phyloP scores from a whole-genome alignment of 2,329 filamentous ascomycete genomes.

The Talaromyces sp. region DNA sequence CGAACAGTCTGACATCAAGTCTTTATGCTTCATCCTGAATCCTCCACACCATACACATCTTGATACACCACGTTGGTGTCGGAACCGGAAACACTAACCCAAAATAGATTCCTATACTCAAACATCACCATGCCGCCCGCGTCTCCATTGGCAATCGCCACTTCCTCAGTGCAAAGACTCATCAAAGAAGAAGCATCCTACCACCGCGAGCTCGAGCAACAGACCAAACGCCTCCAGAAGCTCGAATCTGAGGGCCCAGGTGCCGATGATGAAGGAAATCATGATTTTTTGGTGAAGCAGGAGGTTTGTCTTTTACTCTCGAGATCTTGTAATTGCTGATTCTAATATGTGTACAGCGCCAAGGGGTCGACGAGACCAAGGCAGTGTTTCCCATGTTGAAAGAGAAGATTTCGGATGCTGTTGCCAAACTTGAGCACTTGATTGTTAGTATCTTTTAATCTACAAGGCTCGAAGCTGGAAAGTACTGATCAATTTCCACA shows the following conservation, averaged over 20 bases:
- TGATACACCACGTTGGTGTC: neutral
- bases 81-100: neutral
- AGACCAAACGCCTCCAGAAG: conserved; percentile 65
- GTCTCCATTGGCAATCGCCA: conserved; percentile 73
- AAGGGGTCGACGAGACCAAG: conserved; percentile 82
- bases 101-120: neutral
- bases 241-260: conserved; percentile 49
- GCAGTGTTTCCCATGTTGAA: conserved; percentile 72
- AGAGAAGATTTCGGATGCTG: conserved; percentile 66
- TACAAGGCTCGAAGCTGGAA: neutral
- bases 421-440: conserved; percentile 71
- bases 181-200: conserved; percentile 91
- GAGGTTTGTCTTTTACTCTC: conserved; percentile 59
- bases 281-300: conserved; percentile 75
- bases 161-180: conserved; percentile 73
- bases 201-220: conserved; percentile 75
- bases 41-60: neutral
- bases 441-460: conserved; percentile 57
- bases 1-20: conserved; percentile 8
- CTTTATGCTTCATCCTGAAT: neutral
- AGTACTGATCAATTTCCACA: conserved; percentile 19
- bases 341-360: conserved; percentile 52
- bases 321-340: neutral
- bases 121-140: conserved; percentile 66
- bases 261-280: conserved; percentile 71